Conservation (phyloP, 2,329 filamentous ascomycete species). For the Penicillium sclerotiorum region DNA sequence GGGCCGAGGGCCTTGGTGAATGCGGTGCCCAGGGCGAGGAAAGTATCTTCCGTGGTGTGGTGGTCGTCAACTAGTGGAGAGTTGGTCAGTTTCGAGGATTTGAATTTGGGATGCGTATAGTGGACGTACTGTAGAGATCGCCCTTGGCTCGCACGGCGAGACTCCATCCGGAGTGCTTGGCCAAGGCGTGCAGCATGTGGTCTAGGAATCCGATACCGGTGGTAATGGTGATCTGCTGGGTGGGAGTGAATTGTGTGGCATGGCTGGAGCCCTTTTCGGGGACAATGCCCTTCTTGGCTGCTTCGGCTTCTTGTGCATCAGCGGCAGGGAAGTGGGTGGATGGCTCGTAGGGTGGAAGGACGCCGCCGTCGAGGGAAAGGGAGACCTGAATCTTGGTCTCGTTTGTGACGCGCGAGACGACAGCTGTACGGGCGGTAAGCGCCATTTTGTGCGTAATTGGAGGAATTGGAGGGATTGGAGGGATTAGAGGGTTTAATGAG, state of each 20-base stretch:
- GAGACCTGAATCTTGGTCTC: slow-evolving; percentile 96
- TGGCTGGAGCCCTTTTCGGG: slow-evolving; percentile 61
- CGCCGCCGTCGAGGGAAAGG: slow-evolving; percentile 89
- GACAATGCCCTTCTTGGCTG: slow-evolving; percentile 49
- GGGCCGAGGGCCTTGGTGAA: slow-evolving; percentile 80
- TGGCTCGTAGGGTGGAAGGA: slow-evolving; percentile 48
- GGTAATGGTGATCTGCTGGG: slow-evolving; percentile 82
- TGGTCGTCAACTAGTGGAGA: slow-evolving; percentile 81
- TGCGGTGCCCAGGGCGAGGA: slow-evolving; percentile 82
- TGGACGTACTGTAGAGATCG: slow-evolving; percentile 78
- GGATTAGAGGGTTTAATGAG: no score
- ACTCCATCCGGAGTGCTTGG: slow-evolving; percentile 96
- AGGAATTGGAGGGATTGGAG: background rate
- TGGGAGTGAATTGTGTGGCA: slow-evolving; percentile 79
- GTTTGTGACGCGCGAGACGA: slow-evolving; percentile 87
- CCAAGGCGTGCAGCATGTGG: slow-evolving; percentile 96
- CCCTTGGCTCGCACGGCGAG: slow-evolving; percentile 79
- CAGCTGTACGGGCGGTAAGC: slow-evolving; percentile 68
- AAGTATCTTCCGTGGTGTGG: slow-evolving; percentile 95
- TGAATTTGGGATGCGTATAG: background rate
- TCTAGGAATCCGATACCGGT: slow-evolving; percentile 97
- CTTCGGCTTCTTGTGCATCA: slow-evolving; percentile 55
- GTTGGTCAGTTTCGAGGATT: background rate
- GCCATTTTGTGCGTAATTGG: slow-evolving; percentile 23
- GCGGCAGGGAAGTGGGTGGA: slow-evolving; percentile 62